Conservation (phyloP, 768 basidiomycete genomes). For the Tylopilus balloui region DNA sequence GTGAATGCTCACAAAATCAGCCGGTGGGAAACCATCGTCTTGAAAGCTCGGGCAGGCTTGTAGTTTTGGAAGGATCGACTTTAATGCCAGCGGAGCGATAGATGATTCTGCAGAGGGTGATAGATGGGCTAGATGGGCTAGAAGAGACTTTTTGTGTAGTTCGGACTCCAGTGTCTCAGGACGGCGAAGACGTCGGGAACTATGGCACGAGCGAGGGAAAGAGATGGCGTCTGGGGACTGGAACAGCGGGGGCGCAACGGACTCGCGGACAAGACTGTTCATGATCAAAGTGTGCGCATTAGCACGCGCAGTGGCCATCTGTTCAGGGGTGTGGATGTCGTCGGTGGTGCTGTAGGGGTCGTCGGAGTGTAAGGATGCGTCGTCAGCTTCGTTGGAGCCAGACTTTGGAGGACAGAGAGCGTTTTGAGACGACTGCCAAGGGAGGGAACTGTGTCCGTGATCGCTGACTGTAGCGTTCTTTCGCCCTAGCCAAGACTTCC, state of each 20-base stretch:
- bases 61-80: constrained; percentile 25
- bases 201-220: constrained; percentile 59
- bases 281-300: constrained; percentile 42
- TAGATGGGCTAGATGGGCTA: constrained; percentile 41
- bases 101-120: constrained; percentile 39
- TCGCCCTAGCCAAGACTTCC: constrained; percentile 53
- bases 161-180: constrained; percentile 39
- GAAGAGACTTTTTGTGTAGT: constrained; percentile 50
- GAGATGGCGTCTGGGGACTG: constrained; percentile 32
- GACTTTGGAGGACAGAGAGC: constrained; percentile 20
- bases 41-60: constrained; percentile 34
- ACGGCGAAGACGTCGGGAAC: constrained; percentile 33
- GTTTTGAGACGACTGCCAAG: constrained; percentile 31
- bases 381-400: constrained; percentile 28
- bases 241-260: constrained; percentile 48
- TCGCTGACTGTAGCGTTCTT: constrained; percentile 31
- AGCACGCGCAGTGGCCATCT: constrained; percentile 31
- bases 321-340: constrained; percentile 21
- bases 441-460: constrained; percentile 22
- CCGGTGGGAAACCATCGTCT: constrained; percentile 21
- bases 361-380: constrained; percentile 37
- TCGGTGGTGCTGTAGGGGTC: constrained; percentile 29
- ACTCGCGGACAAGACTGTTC: constrained; percentile 41
- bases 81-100: constrained; percentile 43
- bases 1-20: constrained; percentile 17